Conservation (phyloP, 257 asterid genomes). For the Leonotis leonurus region DNA sequence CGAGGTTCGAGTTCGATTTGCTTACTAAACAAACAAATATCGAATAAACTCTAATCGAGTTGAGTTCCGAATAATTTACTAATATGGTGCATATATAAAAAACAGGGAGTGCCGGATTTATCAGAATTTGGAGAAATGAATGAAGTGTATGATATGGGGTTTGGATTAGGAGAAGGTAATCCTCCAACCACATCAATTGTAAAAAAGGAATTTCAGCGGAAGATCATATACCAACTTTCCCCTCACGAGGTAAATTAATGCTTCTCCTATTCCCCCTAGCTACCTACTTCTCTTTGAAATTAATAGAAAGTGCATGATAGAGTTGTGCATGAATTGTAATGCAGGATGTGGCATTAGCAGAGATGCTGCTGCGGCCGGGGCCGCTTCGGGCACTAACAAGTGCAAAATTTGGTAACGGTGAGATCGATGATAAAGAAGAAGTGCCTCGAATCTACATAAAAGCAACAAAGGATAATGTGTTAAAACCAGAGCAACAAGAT, state of each 20-base stretch:
- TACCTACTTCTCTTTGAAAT: too few species aligned
- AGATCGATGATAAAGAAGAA: slow-evolving; percentile 21
- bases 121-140: slow-evolving; percentile 42
- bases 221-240: slow-evolving; percentile 45
- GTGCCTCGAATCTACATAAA: slow-evolving; percentile 58
- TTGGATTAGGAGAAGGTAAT: slow-evolving; percentile 46
- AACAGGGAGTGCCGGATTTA: slow-evolving; percentile 65
- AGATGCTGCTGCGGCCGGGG: slow-evolving; percentile 65
- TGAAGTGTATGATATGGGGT: slow-evolving; percentile 40
- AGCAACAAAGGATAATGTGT: slow-evolving; percentile 39
- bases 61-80: too few species aligned
- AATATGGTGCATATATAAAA: neutral
- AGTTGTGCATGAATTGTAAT: too few species aligned
- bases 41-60: too few species aligned
- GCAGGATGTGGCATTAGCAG: slow-evolving; percentile 60
- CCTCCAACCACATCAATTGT: slow-evolving; percentile 49
- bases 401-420: slow-evolving; percentile 27
- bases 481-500: slow-evolving; percentile 60
- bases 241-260: slow-evolving; percentile 58
- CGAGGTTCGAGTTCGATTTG: too few species aligned
- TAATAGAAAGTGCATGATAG: too few species aligned
- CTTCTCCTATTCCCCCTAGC: neutral
- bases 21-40: too few species aligned
- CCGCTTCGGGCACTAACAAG: slow-evolving; percentile 52
- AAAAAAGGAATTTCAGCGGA: slow-evolving; percentile 44